A percentile compares a stretch with the other conserved stretches of the same genome.
Evolutionary conservation across 2,329 filamentous ascomycete species (phyloP).

Genomic region (Cladosporium sp.): DNA sequence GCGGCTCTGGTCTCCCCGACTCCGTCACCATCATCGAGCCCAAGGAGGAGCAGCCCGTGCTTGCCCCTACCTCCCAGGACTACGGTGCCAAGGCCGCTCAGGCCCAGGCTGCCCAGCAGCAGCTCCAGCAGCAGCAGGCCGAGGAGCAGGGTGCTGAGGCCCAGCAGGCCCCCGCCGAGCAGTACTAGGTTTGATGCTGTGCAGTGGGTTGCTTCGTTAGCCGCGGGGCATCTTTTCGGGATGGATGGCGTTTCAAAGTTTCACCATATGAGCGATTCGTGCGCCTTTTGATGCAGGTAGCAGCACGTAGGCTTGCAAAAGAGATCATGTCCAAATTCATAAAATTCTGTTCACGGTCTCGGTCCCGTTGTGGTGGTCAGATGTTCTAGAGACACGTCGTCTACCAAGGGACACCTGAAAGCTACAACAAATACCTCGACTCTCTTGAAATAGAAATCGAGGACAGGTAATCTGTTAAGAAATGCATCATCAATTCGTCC

Average conservation of each 20-base stretch:
- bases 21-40: constrained; percentile 99
- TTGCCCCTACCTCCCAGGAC: constrained; percentile 96
- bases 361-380: not conserved
- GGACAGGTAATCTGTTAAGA: too few species aligned
- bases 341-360: not conserved
- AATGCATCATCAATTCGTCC: not conserved
- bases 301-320: constrained; percentile 20
- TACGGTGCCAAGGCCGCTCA: constrained; percentile 89
- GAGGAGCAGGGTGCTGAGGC: constrained; percentile 25
- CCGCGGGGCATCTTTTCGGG: constrained; percentile 17
- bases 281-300: constrained; percentile 20
- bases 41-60: constrained; percentile 96
- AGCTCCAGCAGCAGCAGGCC: constrained; percentile 47
- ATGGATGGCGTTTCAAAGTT: constrained; percentile 20
- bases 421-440: not conserved
- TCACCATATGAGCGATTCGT: constrained; percentile 20
- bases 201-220: constrained; percentile 16
- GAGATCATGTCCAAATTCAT: constrained; percentile 20
- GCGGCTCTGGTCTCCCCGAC: constrained; percentile 95
- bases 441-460: not conserved
- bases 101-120: constrained; percentile 61
- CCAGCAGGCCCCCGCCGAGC: constrained; percentile 18
- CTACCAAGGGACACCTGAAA: not conserved
- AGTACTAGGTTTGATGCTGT: constrained; percentile 17
- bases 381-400: not conserved